A percentile compares a stretch with the other conserved stretches of the same genome.
Conservation (phyloP, 768 basidiomycete species). For the Mycena belliarum region DNA sequence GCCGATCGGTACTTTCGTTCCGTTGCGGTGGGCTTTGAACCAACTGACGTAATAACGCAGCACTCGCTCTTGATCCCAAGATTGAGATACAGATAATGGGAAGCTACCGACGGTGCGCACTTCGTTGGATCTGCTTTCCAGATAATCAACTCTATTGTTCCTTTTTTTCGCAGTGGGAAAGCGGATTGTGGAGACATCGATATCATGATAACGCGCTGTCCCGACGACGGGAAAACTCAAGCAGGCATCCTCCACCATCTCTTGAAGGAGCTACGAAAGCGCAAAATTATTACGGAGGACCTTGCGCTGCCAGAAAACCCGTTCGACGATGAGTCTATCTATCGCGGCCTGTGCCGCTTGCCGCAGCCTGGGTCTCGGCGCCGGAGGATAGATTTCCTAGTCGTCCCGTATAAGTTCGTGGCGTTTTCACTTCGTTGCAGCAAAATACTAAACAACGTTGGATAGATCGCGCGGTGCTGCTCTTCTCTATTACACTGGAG, state of each 20-base stretch:
- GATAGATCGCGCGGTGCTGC: conserved; percentile 72
- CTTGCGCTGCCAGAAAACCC: conserved; percentile 70
- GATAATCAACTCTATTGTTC: neutral
- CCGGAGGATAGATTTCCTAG: conserved; percentile 85
- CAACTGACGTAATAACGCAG: conserved; percentile 36
- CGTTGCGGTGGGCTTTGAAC: no score
- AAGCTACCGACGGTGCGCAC: conserved; percentile 70
- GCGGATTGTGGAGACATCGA: conserved; percentile 89
- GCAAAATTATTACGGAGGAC: conserved; percentile 77
- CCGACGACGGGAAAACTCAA: conserved; percentile 74
- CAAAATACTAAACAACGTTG: neutral
- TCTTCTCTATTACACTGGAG: conserved; percentile 91
- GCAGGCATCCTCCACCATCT: conserved; percentile 67
- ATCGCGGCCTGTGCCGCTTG: conserved; percentile 77
- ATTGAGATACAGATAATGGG: conserved; percentile 89
- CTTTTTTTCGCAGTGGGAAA: conserved; percentile 58
- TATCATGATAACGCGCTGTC: conserved; percentile 78
- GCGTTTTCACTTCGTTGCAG: neutral
- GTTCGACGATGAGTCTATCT: conserved; percentile 69
- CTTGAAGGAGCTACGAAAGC: conserved; percentile 53
- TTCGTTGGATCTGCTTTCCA: neutral
- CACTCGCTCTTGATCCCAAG: conserved; percentile 67
- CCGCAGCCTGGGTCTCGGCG: conserved; percentile 46
- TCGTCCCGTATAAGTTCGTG: conserved; percentile 63
- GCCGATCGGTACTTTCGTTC: conserved; percentile 54